These are phyloP conservation scores for Talaromyces sp. DNA, from an alignment of 2,329 filamentous ascomycete genomes.

Conservation along the genomic window DNA sequence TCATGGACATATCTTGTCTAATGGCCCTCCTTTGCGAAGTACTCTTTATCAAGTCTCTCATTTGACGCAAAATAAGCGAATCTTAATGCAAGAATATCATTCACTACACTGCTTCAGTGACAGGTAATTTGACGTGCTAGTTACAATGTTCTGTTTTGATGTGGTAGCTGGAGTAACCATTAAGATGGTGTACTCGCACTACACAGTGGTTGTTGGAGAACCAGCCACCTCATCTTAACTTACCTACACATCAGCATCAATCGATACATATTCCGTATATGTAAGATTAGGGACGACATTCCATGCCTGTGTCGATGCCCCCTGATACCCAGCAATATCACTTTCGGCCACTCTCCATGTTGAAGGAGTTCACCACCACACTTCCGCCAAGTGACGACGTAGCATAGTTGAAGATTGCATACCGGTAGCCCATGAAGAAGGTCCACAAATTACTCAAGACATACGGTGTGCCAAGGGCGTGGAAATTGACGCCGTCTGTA, in stretches of 20 bases:
- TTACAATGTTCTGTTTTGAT: no score
- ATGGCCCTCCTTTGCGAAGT: no score
- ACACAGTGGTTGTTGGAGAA: no score
- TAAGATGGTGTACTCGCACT: no score
- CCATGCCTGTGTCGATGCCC: slow-evolving; percentile 65
- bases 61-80: no score
- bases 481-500: not conserved
- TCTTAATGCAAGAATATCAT: no score
- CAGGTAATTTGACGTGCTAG: no score
- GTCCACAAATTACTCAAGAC: not conserved
- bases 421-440: not conserved
- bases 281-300: slow-evolving; percentile 66
- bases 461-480: not conserved
- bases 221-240: slow-evolving; percentile 20
- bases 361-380: not conserved
- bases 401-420: not conserved
- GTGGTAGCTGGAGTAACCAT: no score
- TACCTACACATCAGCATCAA: slow-evolving; percentile 41
- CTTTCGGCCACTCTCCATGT: slow-evolving; percentile 2
- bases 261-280: slow-evolving; percentile 62
- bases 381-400: not conserved
- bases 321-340: slow-evolving; percentile 40
- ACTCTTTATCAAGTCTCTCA: no score
- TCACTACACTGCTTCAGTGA: no score
- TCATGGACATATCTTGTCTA: no score